Evolutionary conservation across 345 rosid species (phyloP).

Genomic region (Rhodomyrtus tomentosa): DNA sequence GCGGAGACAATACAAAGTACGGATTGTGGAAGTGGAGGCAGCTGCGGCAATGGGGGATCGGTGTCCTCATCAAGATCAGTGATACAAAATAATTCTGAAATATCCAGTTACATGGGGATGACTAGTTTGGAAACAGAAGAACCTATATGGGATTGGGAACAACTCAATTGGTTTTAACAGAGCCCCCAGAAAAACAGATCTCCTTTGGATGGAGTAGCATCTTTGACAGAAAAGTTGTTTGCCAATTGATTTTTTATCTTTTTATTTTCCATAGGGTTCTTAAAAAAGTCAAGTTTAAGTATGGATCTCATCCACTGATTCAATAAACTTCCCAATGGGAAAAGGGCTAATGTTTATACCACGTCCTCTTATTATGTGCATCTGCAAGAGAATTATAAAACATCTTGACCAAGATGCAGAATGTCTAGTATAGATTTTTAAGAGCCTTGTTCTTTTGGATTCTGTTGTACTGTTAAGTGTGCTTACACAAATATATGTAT

Average conservation of each 20-base stretch:
- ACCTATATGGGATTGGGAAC: slow-evolving; percentile 52
- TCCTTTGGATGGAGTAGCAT: neutral
- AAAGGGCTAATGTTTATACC: neutral
- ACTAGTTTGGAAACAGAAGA: neutral
- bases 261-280: neutral
- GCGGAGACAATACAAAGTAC: slow-evolving; percentile 3
- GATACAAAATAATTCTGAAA: neutral
- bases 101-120: neutral
- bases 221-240: neutral
- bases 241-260: neutral
- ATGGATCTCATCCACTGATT: neutral
- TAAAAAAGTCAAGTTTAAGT: neutral
- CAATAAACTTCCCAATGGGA: neutral
- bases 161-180: slow-evolving; percentile 15
- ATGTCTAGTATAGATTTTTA: neutral
- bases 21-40: neutral
- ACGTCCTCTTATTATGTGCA: neutral
- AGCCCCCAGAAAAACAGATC: neutral
- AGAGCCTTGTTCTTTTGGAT: neutral
- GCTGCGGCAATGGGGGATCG: slow-evolving; percentile 1
- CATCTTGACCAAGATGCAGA: neutral
- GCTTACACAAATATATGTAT: neutral
- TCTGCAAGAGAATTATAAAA: neutral
- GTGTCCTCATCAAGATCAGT: neutral
- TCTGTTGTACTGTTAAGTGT: neutral